Evolutionary conservation across 352 stramenopile genomes (phyloP).

Genomic region (Pythium myriotylum): DNA sequence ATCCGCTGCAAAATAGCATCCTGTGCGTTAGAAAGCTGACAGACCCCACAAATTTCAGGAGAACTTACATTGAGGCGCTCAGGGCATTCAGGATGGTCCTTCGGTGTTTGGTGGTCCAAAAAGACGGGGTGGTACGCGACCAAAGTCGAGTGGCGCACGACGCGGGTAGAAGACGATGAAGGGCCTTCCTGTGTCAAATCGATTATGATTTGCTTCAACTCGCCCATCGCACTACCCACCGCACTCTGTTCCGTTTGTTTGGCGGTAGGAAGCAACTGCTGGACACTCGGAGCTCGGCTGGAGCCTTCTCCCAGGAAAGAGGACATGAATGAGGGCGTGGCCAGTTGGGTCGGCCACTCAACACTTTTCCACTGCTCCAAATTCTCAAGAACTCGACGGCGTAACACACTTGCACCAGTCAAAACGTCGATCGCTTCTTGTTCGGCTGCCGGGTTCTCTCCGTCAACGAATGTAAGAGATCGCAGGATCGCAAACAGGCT

Average conservation of each 20-base stretch:
- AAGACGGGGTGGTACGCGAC: constrained; percentile 86
- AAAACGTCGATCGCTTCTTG: not conserved
- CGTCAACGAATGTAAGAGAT: constrained; percentile 33
- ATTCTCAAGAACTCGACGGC: constrained; percentile 22
- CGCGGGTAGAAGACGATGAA: constrained; percentile 17
- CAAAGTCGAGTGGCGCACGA: constrained; percentile 44
- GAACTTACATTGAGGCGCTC: constrained; percentile 76
- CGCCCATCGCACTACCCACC: constrained; percentile 54
- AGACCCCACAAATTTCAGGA: not conserved
- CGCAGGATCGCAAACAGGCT: constrained; percentile 76
- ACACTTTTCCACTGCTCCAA: constrained; percentile 66
- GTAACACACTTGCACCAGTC: constrained; percentile 12
- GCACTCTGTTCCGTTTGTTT: constrained; percentile 18
- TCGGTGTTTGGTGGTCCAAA: constrained; percentile 83
- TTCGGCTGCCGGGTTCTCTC: not conserved
- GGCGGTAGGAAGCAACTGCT: not conserved
- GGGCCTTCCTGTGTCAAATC: constrained; percentile 70
- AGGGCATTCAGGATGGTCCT: constrained; percentile 81
- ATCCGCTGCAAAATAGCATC: constrained; percentile 45
- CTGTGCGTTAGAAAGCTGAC: not conserved
- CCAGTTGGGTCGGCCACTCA: constrained; percentile 62
- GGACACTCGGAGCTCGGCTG: not conserved
- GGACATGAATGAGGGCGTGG: constrained; percentile 22
- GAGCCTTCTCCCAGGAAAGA: constrained; percentile 22
- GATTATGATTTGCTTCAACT: constrained; percentile 81